Evolutionary conservation across 1,284 basidiomycete species (phyloP), one percentile per base, ranked within the genome.

Genomic region (Vanrija sp.): DNA sequence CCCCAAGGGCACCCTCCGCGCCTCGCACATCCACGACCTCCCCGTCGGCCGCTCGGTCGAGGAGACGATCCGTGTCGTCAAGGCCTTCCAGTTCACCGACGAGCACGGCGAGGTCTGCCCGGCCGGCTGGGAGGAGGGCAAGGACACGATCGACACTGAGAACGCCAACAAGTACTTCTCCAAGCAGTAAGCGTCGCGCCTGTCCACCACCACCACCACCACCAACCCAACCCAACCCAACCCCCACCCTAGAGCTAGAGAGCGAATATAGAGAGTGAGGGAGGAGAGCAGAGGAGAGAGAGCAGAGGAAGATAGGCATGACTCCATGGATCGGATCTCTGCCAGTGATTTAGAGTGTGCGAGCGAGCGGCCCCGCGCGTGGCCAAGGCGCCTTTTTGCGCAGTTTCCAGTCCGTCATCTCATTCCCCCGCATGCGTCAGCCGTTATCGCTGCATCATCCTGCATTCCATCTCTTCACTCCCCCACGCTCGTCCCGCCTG

Each of bases 41-140:
- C 89, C 91, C 34, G 91, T 93, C 55, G 91, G 91, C 39, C 87
- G 91, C 59, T 91, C 88, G 5, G 91, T 93, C 58, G 90, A 91
- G 49, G 91, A 94, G 80, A 91, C 90, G 7, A 72, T 92, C 61
- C 87, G 91, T 59, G 84, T 94, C 55, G 79, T 94, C 78, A 86
- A 93, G 78, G 91, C 91, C 14, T 92, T 94, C 86, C 90, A 93
- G 73, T 74, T 73, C 66, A 69, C 66, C 50, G 90, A 93, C 64
- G 80, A 87, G 76, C 83, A 91, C 72, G 91, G 91, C 45, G 90
- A 94, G 75, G 89, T 91, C 49, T 94, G 91, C 82, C 91, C 91
- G 21, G 86, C 85, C 25, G 89, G 89, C 78, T 94, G 91, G 91
- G 69, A 75, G 64, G 67, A 71, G 62, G 71, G 69, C 51, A 61